Evolutionary conservation across 2,329 filamentous ascomycete genomes (phyloP).

Genomic region (Pseudogymnoascus sp.): DNA sequence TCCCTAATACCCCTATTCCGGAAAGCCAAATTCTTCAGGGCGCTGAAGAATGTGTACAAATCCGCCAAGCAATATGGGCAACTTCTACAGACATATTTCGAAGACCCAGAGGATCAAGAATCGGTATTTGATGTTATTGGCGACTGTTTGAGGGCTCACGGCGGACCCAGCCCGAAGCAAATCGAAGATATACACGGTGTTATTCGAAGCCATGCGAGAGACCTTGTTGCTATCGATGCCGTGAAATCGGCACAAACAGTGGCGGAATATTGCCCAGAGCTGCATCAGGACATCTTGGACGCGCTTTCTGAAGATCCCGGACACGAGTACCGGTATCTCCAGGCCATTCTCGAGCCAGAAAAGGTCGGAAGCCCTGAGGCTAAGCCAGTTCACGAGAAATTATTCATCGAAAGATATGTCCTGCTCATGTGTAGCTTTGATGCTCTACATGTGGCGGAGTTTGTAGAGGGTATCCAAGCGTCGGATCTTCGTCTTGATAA

Average conservation of each 20-base stretch:
- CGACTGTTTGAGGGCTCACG: slow-evolving; percentile 62
- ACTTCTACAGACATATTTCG: slow-evolving; percentile 74
- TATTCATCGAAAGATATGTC: slow-evolving; percentile 76
- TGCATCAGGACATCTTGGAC: slow-evolving; percentile 49
- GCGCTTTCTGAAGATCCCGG: slow-evolving; percentile 46
- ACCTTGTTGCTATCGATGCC: slow-evolving; percentile 52
- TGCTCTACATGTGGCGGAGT: slow-evolving; percentile 74
- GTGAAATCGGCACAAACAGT: slow-evolving; percentile 49
- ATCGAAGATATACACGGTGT: slow-evolving; percentile 60
- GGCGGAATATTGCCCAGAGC: slow-evolving; percentile 45
- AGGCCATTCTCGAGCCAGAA: slow-evolving; percentile 63
- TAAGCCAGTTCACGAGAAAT: slow-evolving; percentile 38
- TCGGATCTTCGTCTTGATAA: slow-evolving; percentile 72
- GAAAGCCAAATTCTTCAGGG: slow-evolving; percentile 77
- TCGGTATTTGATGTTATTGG: slow-evolving; percentile 72
- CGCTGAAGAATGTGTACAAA: slow-evolving; percentile 83
- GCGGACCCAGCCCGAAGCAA: slow-evolving; percentile 50
- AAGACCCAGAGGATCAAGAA: slow-evolving; percentile 70
- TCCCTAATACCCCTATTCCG: slow-evolving; percentile 70
- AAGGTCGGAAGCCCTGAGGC: slow-evolving; percentile 31
- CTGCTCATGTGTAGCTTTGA: slow-evolving; percentile 87
- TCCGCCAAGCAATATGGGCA: slow-evolving; percentile 71
- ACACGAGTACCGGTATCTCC: slow-evolving; percentile 58
- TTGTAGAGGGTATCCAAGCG: slow-evolving; percentile 67
- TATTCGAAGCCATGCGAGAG: slow-evolving; percentile 48